Conservation (phyloP, 257 asterid genomes). For the Scutellaria galericulata region DNA sequence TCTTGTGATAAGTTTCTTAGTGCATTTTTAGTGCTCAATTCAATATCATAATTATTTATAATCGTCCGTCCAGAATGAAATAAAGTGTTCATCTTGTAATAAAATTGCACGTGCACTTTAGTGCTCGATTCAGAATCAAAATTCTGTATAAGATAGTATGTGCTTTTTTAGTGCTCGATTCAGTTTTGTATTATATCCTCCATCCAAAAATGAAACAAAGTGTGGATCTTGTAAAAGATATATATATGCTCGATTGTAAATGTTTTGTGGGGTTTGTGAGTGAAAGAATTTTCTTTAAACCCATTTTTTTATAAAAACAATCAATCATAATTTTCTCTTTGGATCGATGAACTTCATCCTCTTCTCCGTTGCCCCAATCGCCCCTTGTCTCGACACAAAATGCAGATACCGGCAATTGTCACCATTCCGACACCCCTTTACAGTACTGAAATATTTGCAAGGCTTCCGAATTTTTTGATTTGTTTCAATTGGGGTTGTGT, state of each 20-base stretch:
- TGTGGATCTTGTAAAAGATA: too few species aligned
- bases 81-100: too few species aligned
- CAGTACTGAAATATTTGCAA: slow-evolving; percentile 36
- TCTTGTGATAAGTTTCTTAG: too few species aligned
- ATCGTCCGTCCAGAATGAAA: too few species aligned
- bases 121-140: too few species aligned
- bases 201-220: too few species aligned
- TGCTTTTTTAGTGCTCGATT: neutral
- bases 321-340: neutral
- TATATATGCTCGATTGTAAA: neutral
- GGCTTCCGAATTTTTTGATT: slow-evolving; percentile 25
- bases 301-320: neutral
- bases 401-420: slow-evolving; percentile 43
- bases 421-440: slow-evolving; percentile 50
- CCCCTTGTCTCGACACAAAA: slow-evolving; percentile 30
- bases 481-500: slow-evolving; percentile 4
- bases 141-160: too few species aligned
- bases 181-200: neutral
- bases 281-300: neutral
- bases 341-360: slow-evolving; percentile 32
- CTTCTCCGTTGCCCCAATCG: slow-evolving; percentile 35
- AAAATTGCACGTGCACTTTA: too few species aligned
- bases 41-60: too few species aligned
- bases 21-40: too few species aligned
- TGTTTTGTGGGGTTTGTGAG: neutral